Base-by-base conservation (phyloP, 768 basidiomycete species). In the Pleurotus salmoneostramineus region DNA sequence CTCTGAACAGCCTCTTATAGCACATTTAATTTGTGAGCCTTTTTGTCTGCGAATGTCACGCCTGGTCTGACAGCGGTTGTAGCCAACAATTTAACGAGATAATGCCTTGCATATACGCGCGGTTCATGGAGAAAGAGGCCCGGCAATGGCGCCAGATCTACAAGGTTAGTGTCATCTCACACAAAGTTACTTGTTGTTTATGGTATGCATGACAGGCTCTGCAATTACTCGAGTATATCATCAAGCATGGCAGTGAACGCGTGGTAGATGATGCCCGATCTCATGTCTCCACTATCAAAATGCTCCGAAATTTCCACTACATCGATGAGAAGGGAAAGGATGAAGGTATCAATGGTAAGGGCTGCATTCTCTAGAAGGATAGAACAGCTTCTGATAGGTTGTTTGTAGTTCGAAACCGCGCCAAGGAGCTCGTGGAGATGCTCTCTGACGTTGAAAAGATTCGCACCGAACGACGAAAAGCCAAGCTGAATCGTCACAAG, bases 41-140 rank as follows among this genome's bases (percentile, higher is more conserved):
- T 21, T 11, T 12, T 33, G 50, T 43, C 14, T 58, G 7, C 50
- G 37, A 35, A 48, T 37, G 62, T 66, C 35, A 27, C 7, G 34
- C 5, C 6, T 31, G 54, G n/a, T 52, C 42, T 43, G 49, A 37
- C 56, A 55, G 15, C 48, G 34, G 14, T 27, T 42, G 2, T 68
- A 97, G 95, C 74, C 93, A 95, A 80, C 85, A 95, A 61, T 99
- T 99, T 74, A 99, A 98, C 72, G 96, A 99, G 77, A 94, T 98
- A 68, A 98, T 99, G 95, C 96, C 97, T 3, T 87, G 85, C 66
- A 97, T 98, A 64, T 98, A 97, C 71, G 81, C 86, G 6, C 84
- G 93, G 31, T 97, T 96, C 71, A 96, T 95, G 87, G 93, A 98
- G 72, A 98, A 98, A 74, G 97, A 99, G 72, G 97, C 97, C 0